Evolutionary conservation across 2,329 filamentous ascomycete genomes (phyloP), one percentile per base, ranked within the genome.

Genomic region (Botrytis byssoidea): DNA sequence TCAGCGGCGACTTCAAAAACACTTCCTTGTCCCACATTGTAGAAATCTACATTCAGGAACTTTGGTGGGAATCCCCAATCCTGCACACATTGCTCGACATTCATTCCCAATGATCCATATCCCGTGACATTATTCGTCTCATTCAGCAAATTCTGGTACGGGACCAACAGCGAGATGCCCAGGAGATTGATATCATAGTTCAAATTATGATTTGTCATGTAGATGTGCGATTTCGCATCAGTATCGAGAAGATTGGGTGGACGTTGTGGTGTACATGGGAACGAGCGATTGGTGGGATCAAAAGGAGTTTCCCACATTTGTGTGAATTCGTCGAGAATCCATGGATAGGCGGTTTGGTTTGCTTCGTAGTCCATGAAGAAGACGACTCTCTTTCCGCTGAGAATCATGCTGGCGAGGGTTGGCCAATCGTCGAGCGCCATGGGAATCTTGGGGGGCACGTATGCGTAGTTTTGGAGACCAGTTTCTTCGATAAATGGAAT

Each of bases 261-360:
- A 0, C 95, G 90, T 80, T 97, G 89, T 55, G 91, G 86, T 0
- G 85, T 90, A 83, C 95, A 98, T 0, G 94, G 94, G 81, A 97
- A 97, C 0, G 82, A 81, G 67, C 83, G 83, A 80, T 89, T 81
- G 25, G 82, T 80, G 4, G 89, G 83, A 78, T 80, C 81, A 81
- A 97, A 98, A 0, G 93, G 93, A 0, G 94, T 95, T 84, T 98
- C 93, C 93, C 93, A 97, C 83, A 97, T 88, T 80, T 97, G 92
- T 9, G 88, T 88, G 84, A 97, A 98, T 82, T 98, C 87, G 81
- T 97, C 93, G 59, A 97, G 86, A 60, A 97, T 87, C 89, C 93
- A 98, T 0, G 95, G 94, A 29, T 93, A 91, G 32, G 87, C 86
- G 0, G 86, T 88, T 83, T 97, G 92, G 81, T 97, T 90, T 1